Percentiles rank a stretch among this genome's conserved stretches.
phyloP scores from a whole-genome alignment of 2,329 filamentous ascomycete genomes.

The Macrophomina tecta region DNA sequence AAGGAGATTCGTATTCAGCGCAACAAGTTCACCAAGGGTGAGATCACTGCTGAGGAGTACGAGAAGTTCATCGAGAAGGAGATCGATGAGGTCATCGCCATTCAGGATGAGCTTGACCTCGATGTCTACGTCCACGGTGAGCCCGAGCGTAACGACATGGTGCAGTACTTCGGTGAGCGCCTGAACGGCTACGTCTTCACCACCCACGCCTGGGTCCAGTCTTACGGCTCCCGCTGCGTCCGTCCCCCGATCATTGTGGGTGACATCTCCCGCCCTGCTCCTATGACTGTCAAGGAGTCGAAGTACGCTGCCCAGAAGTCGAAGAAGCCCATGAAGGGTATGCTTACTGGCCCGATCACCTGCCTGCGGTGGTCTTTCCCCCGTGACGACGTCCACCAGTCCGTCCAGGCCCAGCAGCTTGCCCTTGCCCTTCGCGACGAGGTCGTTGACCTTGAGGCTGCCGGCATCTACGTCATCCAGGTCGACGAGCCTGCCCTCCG shows the following conservation, averaged over 20 bases:
- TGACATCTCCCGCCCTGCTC: slow-evolving; percentile 93
- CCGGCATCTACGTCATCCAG: slow-evolving; percentile 97
- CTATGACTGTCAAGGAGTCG: slow-evolving; percentile 99
- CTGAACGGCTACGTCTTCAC: slow-evolving; percentile 98
- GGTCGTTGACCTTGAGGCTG: slow-evolving; percentile 96
- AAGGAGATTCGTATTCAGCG: slow-evolving; percentile 96
- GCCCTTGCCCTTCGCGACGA: slow-evolving; percentile 98
- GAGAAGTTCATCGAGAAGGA: slow-evolving; percentile 99
- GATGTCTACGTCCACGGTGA: slow-evolving; percentile 98
- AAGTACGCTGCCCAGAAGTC: slow-evolving; percentile 97
- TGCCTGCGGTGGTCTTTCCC: slow-evolving; percentile 99
- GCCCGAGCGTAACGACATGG: slow-evolving; percentile 99
- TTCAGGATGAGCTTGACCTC: slow-evolving; percentile 97
- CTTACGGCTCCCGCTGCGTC: slow-evolving; percentile 97
- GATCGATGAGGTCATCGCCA: slow-evolving; percentile 91
- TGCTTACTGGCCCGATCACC: slow-evolving; percentile 98
- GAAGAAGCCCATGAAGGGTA: slow-evolving; percentile 99
- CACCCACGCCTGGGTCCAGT: slow-evolving; percentile 98
- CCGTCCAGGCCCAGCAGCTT: slow-evolving; percentile 97
- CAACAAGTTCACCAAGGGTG: slow-evolving; percentile 98
- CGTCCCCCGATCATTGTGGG: slow-evolving; percentile 98
- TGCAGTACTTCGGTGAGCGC: slow-evolving; percentile 99
- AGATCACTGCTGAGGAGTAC: slow-evolving; percentile 90
- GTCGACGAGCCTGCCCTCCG: slow-evolving; percentile 98
- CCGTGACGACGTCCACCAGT: slow-evolving; percentile 99